Conservation (phyloP, 1,139 yeast species). For the Sugiyamaella japonica region DNA sequence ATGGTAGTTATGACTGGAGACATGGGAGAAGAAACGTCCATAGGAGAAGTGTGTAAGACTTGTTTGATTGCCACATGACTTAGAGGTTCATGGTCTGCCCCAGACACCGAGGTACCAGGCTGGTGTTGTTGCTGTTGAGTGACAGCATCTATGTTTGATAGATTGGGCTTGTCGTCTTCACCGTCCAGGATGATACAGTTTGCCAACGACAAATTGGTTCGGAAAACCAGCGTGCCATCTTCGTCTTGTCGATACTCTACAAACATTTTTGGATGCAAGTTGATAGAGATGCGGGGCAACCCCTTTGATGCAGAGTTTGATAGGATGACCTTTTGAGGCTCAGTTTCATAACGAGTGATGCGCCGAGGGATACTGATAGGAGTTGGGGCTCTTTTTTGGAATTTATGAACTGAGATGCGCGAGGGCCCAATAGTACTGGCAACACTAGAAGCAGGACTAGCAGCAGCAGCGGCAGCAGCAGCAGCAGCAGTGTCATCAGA, state of each 20-base stretch:
- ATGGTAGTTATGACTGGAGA: not conserved
- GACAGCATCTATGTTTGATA: not conserved
- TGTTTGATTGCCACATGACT: not conserved
- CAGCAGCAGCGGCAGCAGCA: not conserved
- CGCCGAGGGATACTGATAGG: conserved; percentile 4
- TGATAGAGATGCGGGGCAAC: not conserved
- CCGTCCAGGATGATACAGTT: not conserved
- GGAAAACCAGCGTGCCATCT: conserved; percentile 1
- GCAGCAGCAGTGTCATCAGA: not conserved
- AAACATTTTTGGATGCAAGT: conserved; percentile 1
- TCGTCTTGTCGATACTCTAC: conserved; percentile 1
- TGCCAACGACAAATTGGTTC: not conserved
- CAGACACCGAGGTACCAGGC: not conserved
- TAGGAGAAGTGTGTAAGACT: not conserved
- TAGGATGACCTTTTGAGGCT: not conserved
- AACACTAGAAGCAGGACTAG: not conserved
- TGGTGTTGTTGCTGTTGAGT: no score
- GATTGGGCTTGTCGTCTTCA: not conserved
- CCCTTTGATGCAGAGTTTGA: not conserved
- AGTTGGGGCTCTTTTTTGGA: not conserved
- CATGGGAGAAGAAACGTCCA: not conserved
- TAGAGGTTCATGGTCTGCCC: not conserved
- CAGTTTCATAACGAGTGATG: not conserved
- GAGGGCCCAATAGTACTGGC: not conserved
- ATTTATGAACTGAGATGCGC: not conserved